Conservation (phyloP, 352 stramenopile species). For the Pilasporangium apinafurcum region DNA sequence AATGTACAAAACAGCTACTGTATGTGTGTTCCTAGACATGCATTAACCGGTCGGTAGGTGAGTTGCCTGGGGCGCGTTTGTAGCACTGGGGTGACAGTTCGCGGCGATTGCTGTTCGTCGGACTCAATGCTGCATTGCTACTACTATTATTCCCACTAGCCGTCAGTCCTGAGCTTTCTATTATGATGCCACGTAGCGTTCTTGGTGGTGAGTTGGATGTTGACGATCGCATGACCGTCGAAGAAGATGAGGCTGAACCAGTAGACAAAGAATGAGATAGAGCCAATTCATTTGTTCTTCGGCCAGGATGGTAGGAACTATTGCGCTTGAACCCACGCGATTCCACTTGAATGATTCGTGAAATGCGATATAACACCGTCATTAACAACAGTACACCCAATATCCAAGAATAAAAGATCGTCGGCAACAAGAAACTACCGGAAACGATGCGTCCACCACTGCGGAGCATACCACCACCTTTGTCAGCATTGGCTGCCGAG, state of each 20-base stretch:
- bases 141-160: background rate
- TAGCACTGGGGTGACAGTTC: conserved; percentile 36
- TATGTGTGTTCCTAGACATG: conserved; percentile 13
- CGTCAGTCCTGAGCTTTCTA: conserved; percentile 13
- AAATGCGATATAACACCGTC: conserved; percentile 44
- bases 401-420: conserved; percentile 40
- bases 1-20: too few species aligned
- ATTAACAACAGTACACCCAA: conserved; percentile 37
- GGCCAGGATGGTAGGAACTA: background rate
- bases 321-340: conserved; percentile 17
- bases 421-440: conserved; percentile 32
- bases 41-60: conserved; percentile 23
- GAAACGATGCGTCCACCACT: background rate
- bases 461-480: conserved; percentile 1
- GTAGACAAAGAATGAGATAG: too few species aligned
- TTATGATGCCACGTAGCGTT: conserved; percentile 4
- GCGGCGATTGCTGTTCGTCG: conserved; percentile 7
- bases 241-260: too few species aligned
- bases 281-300: too few species aligned
- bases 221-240: conserved; percentile 15
- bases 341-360: conserved; percentile 41
- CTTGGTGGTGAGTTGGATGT: conserved; percentile 17
- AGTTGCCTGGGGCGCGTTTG: conserved; percentile 47
- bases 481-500: conserved; percentile 2
- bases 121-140: conserved; percentile 17